Evolutionary conservation across 1,139 yeast species (phyloP).

Genomic region (Taphrina sp.): DNA sequence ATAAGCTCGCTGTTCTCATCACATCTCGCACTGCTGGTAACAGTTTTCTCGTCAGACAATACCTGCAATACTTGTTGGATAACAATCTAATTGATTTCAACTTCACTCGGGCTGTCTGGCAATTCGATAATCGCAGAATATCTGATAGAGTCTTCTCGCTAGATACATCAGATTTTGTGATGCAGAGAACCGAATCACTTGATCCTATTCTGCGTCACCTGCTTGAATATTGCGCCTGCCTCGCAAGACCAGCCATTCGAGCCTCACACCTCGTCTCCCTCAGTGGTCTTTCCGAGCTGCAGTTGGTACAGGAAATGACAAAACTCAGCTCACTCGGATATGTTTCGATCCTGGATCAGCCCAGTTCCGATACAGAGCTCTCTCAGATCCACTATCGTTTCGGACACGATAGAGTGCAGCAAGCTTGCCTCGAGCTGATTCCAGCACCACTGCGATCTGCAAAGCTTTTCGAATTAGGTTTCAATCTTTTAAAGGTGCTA

Average conservation of each 20-base stretch:
- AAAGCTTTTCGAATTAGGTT: neutral
- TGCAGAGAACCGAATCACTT: neutral
- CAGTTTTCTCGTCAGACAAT: conserved; percentile 3
- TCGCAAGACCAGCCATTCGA: neutral
- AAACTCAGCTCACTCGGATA: too few relatives aligned
- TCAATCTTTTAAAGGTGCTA: neutral
- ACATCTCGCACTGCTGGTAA: neutral
- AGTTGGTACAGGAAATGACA: neutral
- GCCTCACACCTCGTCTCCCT: neutral
- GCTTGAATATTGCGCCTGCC: conserved; percentile 4
- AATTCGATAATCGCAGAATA: neutral
- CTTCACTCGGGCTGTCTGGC: neutral
- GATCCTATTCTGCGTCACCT: neutral
- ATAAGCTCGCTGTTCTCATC: neutral
- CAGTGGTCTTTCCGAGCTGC: neutral
- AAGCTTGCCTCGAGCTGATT: neutral
- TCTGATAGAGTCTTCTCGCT: neutral
- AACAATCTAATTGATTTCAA: neutral
- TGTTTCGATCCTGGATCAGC: too few relatives aligned
- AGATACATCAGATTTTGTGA: neutral
- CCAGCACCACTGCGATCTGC: neutral
- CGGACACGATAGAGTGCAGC: conserved; percentile 18
- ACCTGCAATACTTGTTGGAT: conserved; percentile 3
- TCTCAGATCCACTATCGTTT: too few relatives aligned
- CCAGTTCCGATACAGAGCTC: too few relatives aligned